These are phyloP conservation scores for Periconia digitata DNA, from an alignment of 2,329 filamentous ascomycete species.

Conservation along the genomic window DNA sequence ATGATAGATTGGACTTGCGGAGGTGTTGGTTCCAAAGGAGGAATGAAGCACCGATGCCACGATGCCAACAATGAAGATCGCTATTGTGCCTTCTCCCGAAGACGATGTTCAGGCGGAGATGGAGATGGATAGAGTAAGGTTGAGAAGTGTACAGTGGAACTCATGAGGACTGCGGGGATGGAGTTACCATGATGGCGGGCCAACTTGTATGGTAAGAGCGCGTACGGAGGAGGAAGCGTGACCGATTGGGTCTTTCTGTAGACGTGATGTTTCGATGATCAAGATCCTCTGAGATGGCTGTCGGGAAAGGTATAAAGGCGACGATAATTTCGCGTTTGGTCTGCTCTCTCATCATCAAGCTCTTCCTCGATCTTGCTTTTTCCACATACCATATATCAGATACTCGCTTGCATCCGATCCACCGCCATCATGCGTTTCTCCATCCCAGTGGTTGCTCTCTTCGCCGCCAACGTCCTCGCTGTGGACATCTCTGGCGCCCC, in stretches of 20 bases:
- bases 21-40: neutral
- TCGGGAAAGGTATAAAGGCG: neutral
- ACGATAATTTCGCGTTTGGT: neutral
- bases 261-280: no score
- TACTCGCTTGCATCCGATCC: neutral
- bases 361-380: neutral
- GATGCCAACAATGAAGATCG: neutral
- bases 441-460: slow-evolving; percentile 7
- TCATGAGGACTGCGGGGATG: no score
- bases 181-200: no score
- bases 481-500: slow-evolving; percentile 14
- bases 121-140: no score
- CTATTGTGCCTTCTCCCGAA: no score
- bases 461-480: slow-evolving; percentile 4
- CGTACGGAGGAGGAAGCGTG: no score
- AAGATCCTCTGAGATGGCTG: no score
- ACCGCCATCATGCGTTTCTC: slow-evolving; percentile 15
- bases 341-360: neutral
- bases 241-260: no score
- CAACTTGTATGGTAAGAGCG: no score
- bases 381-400: neutral
- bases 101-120: no score
- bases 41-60: neutral
- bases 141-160: no score
- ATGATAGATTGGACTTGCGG: neutral